These are phyloP conservation scores for Meira nashicola DNA, from an alignment of 1,284 basidiomycete species.

Conservation along the genomic window DNA sequence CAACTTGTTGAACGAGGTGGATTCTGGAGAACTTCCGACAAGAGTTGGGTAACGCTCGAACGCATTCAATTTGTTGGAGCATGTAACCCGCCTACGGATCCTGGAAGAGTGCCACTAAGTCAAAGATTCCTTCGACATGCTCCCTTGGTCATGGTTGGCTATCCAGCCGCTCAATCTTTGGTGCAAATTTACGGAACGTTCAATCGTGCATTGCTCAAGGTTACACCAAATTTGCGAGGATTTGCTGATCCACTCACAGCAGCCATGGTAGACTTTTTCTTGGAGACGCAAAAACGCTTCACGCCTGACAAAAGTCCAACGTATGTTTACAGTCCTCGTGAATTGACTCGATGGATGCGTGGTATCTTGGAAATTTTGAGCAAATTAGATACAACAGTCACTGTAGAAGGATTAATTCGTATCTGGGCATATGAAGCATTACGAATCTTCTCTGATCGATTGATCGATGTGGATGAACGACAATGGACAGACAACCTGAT, in stretches of 20 bases:
- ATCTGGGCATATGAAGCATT: constrained; percentile 98
- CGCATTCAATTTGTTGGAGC: constrained; percentile 99
- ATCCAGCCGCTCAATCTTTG: constrained; percentile 91
- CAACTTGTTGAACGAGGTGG: constrained; percentile 93
- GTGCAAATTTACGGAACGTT: constrained; percentile 99
- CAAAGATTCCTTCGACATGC: constrained; percentile 97
- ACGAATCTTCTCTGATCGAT: constrained; percentile 93
- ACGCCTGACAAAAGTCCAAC: constrained; percentile 95
- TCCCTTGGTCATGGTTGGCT: constrained; percentile 99
- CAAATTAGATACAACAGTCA: constrained; percentile 64
- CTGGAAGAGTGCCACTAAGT: constrained; percentile 93
- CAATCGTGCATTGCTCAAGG: constrained; percentile 90
- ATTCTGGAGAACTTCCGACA: constrained; percentile 90
- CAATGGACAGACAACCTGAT: constrained; percentile 90
- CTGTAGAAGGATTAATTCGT: constrained; percentile 88
- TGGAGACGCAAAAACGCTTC: constrained; percentile 87
- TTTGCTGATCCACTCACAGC: constrained; percentile 92
- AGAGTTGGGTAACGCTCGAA: constrained; percentile 95
- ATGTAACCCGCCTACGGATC: constrained; percentile 99
- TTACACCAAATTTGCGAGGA: constrained; percentile 84
- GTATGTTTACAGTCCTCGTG: constrained; percentile 98
- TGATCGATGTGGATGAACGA: constrained; percentile 60
- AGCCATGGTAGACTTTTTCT: constrained; percentile 95
- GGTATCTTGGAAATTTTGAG: constrained; percentile 91
- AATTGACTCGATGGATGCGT: constrained; percentile 94